Percentiles rank a stretch among this genome's conserved stretches.
Evolutionary conservation across 2,329 filamentous ascomycete species (phyloP).

Genomic region (Bisporella sp.): DNA sequence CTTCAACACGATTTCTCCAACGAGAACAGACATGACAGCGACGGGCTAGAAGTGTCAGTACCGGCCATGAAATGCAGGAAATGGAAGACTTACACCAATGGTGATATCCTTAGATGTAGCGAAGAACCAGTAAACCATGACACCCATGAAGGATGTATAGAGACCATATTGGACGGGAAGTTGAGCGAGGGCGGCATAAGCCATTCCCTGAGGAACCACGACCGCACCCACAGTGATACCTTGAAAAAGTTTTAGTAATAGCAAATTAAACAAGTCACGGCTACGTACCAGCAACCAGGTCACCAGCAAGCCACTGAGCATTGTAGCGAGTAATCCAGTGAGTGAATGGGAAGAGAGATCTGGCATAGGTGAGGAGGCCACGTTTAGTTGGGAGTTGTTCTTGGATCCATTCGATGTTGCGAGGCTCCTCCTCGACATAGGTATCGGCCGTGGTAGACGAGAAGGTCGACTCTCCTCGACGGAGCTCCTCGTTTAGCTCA

Average conservation of each 20-base stretch:
- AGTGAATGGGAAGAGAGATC: constrained; percentile 77
- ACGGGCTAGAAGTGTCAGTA: constrained; percentile 56
- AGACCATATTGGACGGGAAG: constrained; percentile 79
- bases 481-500: constrained; percentile 47
- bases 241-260: constrained; percentile 18
- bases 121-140: constrained; percentile 94
- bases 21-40: constrained; percentile 88
- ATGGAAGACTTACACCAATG: constrained; percentile 62
- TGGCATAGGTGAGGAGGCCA: constrained; percentile 53
- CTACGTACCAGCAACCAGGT: constrained; percentile 73
- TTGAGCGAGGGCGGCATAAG: constrained; percentile 78
- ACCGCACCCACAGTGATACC: constrained; percentile 65
- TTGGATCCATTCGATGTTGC: constrained; percentile 62
- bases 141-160: constrained; percentile 94
- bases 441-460: constrained; percentile 66
- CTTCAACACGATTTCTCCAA: constrained; percentile 70
- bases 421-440: constrained; percentile 80
- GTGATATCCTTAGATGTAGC: constrained; percentile 98
- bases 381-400: constrained; percentile 52
- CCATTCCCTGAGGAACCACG: constrained; percentile 96
- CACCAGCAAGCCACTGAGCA: constrained; percentile 77
- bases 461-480: constrained; percentile 74
- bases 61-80: not conserved
- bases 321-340: constrained; percentile 92
- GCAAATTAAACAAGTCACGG: not conserved